Conservation (phyloP, 805 yeast species). For the Saccharomyces mikatae region DNA sequence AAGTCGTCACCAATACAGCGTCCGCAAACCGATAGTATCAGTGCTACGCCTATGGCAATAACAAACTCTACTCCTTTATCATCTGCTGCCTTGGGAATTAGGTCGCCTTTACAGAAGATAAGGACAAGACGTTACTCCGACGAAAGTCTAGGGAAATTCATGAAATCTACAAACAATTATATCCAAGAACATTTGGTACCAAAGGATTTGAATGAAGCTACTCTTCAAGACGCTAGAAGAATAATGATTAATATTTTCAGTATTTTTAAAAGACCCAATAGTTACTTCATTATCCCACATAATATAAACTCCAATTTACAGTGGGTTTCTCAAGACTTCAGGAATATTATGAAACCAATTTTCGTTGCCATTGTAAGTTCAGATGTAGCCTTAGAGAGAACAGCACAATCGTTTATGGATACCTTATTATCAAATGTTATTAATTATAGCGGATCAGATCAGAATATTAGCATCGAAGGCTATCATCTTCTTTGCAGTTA, state of each 20-base stretch:
- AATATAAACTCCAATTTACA: conserved; percentile 9
- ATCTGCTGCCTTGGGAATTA: conserved; percentile 3
- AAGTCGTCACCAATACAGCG: neutral
- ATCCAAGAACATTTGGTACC: neutral
- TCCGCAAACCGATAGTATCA: conserved; percentile 1
- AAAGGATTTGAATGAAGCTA: neutral
- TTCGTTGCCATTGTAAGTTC: conserved; percentile 33
- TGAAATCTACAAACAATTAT: neutral
- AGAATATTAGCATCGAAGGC: conserved; percentile 29
- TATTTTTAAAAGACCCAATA: conserved; percentile 23
- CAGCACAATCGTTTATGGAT: conserved; percentile 33
- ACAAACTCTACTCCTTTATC: conserved; percentile 12
- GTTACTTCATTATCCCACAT: conserved; percentile 21
- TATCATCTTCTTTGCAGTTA: conserved; percentile 30
- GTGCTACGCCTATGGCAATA: conserved; percentile 4
- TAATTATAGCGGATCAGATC: conserved; percentile 16
- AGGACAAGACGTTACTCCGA: conserved; percentile 16
- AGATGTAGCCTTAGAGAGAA: conserved; percentile 29
- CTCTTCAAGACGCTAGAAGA: conserved; percentile 17
- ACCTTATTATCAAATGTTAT: conserved; percentile 14
- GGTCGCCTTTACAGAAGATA: conserved; percentile 8
- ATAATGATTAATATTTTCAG: conserved; percentile 26
- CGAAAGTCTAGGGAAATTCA: conserved; percentile 5
- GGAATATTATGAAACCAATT: conserved; percentile 31
- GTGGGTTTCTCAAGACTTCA: conserved; percentile 21